Base-by-base conservation (phyloP, 1,284 basidiomycete species). In the Anthracocystis setariae region DNA sequence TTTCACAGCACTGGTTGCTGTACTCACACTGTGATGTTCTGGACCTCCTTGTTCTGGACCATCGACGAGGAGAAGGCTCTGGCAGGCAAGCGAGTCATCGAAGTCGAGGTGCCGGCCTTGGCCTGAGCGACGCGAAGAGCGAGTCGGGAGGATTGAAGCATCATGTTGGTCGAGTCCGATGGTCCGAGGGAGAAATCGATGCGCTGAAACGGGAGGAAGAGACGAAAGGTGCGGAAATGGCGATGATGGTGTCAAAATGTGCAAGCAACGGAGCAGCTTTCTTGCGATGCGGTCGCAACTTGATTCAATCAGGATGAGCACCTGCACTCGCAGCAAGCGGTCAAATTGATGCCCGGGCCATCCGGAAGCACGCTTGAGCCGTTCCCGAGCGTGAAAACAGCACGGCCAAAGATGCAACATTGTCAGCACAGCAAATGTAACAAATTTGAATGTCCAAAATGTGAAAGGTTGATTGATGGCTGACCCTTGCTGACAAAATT, bases 1-100 rank as follows among this genome's bases (percentile, higher is more conserved):
- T n/a, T n/a, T 9, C 17, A n/a, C 35, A 17, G 12, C 15, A 9
- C 29, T 12, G 29, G 12, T 29, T 29, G 29, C 7, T 13, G 20
- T 18, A 78, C 78, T 60, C 71, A 80, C 78, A 82, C 79, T 12
- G 80, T 82, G 48, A 82, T 78, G 55, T 82, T 81, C 69, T 81
- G 75, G 18, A 82, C 73, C n/a, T 82, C 79, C 64, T 76, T 78
- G 49, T 78, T 54, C 27, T 63, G 62, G 10, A 66, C 51, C 51
- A 74, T 38, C n/a, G 74, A 63, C 12, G 71, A 76, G 29, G 76
- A 74, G 58, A 79, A 78, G 2, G 73, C 65, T n/a, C 74, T 65
- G 9, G 49, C 9, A 5, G 59, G 55, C 15, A 55, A 51, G 45
- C 53, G 54, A 46, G 39, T 53, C 53, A 61, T 32, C 17, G 61